Base-by-base conservation (phyloP, 176 grass and related monocot species). In the Avena atlantica region DNA sequence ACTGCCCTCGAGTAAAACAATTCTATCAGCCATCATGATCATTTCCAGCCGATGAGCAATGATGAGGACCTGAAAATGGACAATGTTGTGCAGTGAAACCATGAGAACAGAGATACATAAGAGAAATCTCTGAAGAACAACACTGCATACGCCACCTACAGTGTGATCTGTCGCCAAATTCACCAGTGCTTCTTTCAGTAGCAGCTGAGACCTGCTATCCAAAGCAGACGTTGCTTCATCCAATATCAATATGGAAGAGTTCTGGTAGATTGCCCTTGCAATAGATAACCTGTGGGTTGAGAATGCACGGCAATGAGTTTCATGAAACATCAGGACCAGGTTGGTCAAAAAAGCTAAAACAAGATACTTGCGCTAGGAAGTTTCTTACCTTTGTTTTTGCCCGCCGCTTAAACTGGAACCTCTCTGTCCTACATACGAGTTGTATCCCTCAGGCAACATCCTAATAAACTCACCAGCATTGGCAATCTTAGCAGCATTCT, bases 151-250 rank as follows among this genome's bases (percentile, higher is more conserved):
- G 48, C 68, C 58, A 65, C 90, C 88, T 60, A 92, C 88, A 21
- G 88, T 91, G 13, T 53, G 86, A 55, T 92, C 84, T 27, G 68
- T 19, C 80, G 89, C 89, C 79, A 97, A 24, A 76, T 59, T 89
- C 21, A 51, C 62, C 57, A 94, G 84, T 83, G 88, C 95, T 91
- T 91, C 81, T 89, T 93, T 92, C 59, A 97, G 72, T 12, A 92
- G 84, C 61, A 92, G 57, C 69, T 97, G 86, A 57, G 95, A 97
- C 21, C 71, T 92, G 67, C 85, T 86, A 88, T 97, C 92, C 78
- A 94, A 87, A 78, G 95, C 90, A 78, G 95, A 97, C 25, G 95
- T 94, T 68, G 92, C 92, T 90, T 97, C 95, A 78, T 97, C 90
- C 84, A 94, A 78, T 87, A 97, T 85, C 19, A 97, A 76, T 86